These are phyloP conservation scores for Megacollybia platyphylla DNA, from an alignment of 1,284 basidiomycete genomes.

Conservation along the genomic window DNA sequence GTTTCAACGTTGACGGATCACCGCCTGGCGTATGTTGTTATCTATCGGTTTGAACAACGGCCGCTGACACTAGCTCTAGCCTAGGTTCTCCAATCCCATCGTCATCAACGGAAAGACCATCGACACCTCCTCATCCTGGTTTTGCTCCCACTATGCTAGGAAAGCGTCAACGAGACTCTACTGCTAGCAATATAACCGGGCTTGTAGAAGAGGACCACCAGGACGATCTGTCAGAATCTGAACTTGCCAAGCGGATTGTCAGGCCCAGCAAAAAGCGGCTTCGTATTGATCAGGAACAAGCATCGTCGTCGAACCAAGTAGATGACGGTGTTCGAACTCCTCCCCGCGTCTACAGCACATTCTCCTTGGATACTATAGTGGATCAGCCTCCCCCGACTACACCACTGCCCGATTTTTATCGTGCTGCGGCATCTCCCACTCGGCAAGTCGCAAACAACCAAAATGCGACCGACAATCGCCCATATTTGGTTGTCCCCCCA, in stretches of 20 bases:
- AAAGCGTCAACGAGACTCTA: conserved; percentile 45
- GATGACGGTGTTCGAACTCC: conserved; percentile 10
- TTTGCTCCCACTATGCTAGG: conserved; percentile 34
- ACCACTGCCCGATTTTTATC: conserved; percentile 38
- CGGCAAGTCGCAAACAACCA: conserved; percentile 26
- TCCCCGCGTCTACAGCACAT: conserved; percentile 19
- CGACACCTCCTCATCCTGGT: conserved; percentile 22
- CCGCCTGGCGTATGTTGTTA: background rate
- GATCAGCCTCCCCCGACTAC: conserved; percentile 35
- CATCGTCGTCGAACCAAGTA: conserved; percentile 5
- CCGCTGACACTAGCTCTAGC: background rate
- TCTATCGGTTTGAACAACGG: background rate
- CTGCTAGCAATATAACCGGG: conserved; percentile 25
- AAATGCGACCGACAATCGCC: conserved; percentile 38
- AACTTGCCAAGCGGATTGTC: conserved; percentile 19
- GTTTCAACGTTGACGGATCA: background rate
- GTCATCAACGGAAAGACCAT: conserved; percentile 10
- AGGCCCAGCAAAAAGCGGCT: conserved; percentile 41
- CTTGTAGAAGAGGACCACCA: conserved; percentile 26
- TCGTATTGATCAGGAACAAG: conserved; percentile 17
- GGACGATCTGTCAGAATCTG: conserved; percentile 19
- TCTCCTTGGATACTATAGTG: conserved; percentile 14
- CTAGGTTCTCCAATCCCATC: conserved; percentile 13
- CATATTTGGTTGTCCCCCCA: conserved; percentile 37
- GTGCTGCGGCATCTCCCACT: conserved; percentile 16